phyloP scores from a whole-genome alignment of 257 asterid species.

The Perilla frutescens region DNA sequence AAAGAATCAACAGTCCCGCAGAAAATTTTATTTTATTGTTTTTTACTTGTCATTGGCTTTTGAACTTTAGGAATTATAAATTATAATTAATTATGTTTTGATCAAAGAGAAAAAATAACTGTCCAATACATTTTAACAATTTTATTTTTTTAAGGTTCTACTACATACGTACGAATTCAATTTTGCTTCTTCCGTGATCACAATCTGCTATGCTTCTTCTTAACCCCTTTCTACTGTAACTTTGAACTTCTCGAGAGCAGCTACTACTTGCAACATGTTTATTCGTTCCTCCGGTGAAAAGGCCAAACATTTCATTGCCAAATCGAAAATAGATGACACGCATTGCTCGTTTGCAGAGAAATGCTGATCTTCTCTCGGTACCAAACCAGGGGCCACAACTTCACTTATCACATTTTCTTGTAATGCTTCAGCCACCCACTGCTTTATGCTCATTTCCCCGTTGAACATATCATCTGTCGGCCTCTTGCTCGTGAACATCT shows the following conservation, averaged over 20 bases:
- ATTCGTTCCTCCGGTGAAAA: not conserved
- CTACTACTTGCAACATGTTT: conserved; percentile 14
- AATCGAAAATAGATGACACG: no score
- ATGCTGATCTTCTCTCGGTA: not conserved
- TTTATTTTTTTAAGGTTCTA: no score
- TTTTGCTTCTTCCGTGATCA: not conserved
- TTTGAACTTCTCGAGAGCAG: not conserved
- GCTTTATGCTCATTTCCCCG: not conserved
- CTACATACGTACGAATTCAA: no score
- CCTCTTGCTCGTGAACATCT: conserved; percentile 26
- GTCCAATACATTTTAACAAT: no score
- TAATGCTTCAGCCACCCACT: not conserved
- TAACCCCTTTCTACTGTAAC: not conserved
- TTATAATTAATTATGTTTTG: no score
- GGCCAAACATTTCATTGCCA: conserved; percentile 19
- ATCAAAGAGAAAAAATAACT: not conserved
- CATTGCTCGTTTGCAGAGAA: no score
- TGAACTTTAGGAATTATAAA: no score
- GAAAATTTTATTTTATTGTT: no score
- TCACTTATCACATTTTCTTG: not conserved
- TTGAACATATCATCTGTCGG: conserved; percentile 6
- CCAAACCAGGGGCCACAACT: conserved; percentile 21
- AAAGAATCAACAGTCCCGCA: no score
- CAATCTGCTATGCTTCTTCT: conserved; percentile 6
- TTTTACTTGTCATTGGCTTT: no score